phyloP scores from a whole-genome alignment of 179 eudicot genomes.

The Camellia oleifera region DNA sequence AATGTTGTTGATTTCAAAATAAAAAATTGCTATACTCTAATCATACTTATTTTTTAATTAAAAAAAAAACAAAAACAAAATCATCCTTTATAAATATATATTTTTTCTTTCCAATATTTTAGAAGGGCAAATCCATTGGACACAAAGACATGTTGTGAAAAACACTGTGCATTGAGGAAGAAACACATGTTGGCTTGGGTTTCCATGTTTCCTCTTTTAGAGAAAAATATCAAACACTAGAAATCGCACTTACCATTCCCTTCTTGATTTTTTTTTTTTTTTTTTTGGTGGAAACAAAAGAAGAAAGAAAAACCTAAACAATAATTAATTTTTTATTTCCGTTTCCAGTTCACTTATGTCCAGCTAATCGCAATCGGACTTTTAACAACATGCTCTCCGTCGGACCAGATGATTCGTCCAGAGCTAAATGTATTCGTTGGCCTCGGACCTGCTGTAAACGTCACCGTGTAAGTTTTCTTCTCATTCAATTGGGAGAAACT shows the following conservation, averaged over 20 bases:
- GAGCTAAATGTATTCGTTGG: slow-evolving; percentile 42
- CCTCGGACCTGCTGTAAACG: slow-evolving; percentile 42
- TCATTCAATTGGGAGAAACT: slow-evolving; percentile 50
- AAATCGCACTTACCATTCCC: neutral
- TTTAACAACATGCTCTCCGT: slow-evolving; percentile 67
- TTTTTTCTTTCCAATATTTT: too few relatives aligned
- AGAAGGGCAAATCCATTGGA: too few relatives aligned
- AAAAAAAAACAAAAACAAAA: too few relatives aligned
- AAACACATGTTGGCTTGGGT: neutral
- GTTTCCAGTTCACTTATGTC: slow-evolving; percentile 10
- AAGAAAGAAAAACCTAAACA: neutral
- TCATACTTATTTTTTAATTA: too few relatives aligned
- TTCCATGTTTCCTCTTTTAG: neutral
- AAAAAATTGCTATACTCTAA: too few relatives aligned
- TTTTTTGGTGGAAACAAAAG: neutral
- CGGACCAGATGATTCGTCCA: slow-evolving; percentile 76
- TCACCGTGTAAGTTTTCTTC: slow-evolving; percentile 69
- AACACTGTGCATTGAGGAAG: slow-evolving; percentile 10
- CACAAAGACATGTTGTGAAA: neutral
- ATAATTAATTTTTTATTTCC: too few relatives aligned
- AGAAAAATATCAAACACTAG: slow-evolving; percentile 3
- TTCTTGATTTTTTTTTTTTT: neutral
- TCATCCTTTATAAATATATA: too few relatives aligned
- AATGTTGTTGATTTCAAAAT: too few relatives aligned
- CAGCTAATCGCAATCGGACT: slow-evolving; percentile 73